phyloP scores from a whole-genome alignment of 108 stramenopile species.

The Parmales sp. region DNA sequence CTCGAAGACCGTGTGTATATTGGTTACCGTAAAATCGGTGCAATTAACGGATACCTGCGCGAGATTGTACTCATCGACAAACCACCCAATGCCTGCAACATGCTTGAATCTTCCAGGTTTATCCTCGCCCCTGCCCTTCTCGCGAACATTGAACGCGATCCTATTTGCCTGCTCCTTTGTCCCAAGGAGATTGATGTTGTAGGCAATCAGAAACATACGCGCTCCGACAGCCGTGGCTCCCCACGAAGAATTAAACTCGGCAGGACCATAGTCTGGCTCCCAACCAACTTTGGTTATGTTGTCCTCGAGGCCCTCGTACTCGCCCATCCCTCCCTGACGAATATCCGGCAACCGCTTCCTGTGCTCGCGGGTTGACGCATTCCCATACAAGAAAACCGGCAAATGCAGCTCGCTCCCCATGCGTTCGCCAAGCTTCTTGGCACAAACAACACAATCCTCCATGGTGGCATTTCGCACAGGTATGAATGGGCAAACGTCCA shows the following conservation, averaged over 20 bases:
- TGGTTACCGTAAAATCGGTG: neutral
- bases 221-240: slow-evolving; percentile 7
- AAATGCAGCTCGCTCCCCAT: neutral
- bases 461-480: slow-evolving; percentile 11
- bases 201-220: neutral
- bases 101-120: slow-evolving; percentile 8
- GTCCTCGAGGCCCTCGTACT: slow-evolving; percentile 7
- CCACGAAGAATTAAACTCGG: neutral
- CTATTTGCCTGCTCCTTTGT: slow-evolving; percentile 10
- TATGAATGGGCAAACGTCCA: slow-evolving; percentile 12
- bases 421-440: neutral
- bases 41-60: neutral
- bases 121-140: slow-evolving; percentile 2
- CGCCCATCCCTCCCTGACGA: neutral
- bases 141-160: slow-evolving; percentile 10
- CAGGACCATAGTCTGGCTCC: neutral
- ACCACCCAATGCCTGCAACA: slow-evolving; percentile 9
- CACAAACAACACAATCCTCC: neutral
- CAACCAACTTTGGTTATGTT: neutral
- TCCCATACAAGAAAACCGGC: neutral
- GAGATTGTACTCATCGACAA: slow-evolving; percentile 4
- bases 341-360: slow-evolving; percentile 6
- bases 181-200: slow-evolving; percentile 6
- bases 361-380: neutral
- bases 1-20: slow-evolving; percentile 10